Percentiles rank a stretch among this genome's conserved stretches.
phyloP scores from a whole-genome alignment of 805 yeast species.

The Candida fluviatilis region DNA sequence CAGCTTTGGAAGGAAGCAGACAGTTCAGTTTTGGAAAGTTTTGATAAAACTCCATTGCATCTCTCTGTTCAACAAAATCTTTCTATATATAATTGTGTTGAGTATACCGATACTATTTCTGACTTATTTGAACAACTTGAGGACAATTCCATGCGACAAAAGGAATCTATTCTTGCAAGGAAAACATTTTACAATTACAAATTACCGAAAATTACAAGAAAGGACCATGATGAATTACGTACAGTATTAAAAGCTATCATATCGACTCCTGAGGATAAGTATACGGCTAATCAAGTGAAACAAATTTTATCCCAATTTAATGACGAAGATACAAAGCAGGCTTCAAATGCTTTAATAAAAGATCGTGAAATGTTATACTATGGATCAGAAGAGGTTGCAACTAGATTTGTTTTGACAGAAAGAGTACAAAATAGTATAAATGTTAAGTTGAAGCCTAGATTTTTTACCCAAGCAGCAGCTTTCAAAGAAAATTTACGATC shows the following conservation, averaged over 20 bases:
- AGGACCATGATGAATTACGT: slow-evolving; percentile 31
- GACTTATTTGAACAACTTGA: slow-evolving; percentile 42
- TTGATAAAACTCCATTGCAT: slow-evolving; percentile 36
- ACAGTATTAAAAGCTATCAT: slow-evolving; percentile 52
- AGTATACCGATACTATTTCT: slow-evolving; percentile 8
- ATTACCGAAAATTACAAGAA: slow-evolving; percentile 7
- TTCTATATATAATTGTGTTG: slow-evolving; percentile 31
- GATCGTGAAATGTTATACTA: slow-evolving; percentile 53
- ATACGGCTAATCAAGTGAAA: slow-evolving; percentile 44
- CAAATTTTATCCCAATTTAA: slow-evolving; percentile 42
- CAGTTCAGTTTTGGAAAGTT: slow-evolving; percentile 20
- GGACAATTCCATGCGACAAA: slow-evolving; percentile 65
- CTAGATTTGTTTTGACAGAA: slow-evolving; percentile 57
- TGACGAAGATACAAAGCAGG: slow-evolving; percentile 45
- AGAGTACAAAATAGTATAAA: slow-evolving; percentile 28
- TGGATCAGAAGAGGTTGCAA: slow-evolving; percentile 33
- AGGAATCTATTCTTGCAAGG: slow-evolving; percentile 51
- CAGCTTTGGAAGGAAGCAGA: slow-evolving; percentile 64
- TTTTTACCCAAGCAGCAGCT: slow-evolving; percentile 42
- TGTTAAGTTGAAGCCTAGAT: slow-evolving; percentile 8
- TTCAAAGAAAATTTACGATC: slow-evolving; percentile 44
- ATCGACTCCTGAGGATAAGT: slow-evolving; percentile 47
- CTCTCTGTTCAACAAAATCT: slow-evolving; percentile 44
- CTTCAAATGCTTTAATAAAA: slow-evolving; percentile 47
- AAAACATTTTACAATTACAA: slow-evolving; percentile 37